Evolutionary conservation across 163 green algal species (phyloP).

Genomic region (Chlamydomonas reinhardtii): DNA sequence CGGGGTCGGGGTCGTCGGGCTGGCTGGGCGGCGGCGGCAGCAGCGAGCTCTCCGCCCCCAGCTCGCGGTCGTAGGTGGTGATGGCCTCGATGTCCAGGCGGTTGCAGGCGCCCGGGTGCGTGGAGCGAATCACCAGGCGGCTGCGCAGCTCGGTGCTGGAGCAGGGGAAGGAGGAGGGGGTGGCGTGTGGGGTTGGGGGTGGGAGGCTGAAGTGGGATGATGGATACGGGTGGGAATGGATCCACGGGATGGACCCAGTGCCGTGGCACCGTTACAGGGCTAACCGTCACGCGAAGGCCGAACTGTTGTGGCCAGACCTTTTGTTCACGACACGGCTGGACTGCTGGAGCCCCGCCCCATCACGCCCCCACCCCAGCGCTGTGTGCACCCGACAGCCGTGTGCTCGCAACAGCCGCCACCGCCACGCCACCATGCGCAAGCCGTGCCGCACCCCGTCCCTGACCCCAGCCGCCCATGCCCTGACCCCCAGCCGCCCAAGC

Average conservation of each 20-base stretch:
- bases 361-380: too few species aligned
- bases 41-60: background rate
- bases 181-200: background rate
- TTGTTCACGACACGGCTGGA: too few species aligned
- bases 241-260: background rate
- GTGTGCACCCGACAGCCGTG: too few species aligned
- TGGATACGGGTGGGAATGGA: too few species aligned
- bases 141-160: slow-evolving; percentile 77
- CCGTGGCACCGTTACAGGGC: too few species aligned
- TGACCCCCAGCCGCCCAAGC: background rate
- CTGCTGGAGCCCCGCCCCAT: too few species aligned
- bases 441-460: too few species aligned
- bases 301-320: too few species aligned
- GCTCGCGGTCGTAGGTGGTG: slow-evolving; percentile 34
- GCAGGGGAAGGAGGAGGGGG: slow-evolving; percentile 54
- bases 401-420: too few species aligned
- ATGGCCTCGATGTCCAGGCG: slow-evolving; percentile 80
- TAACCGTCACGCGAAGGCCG: too few species aligned
- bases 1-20: slow-evolving; percentile 47
- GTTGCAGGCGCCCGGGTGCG: slow-evolving; percentile 80
- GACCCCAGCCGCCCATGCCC: background rate
- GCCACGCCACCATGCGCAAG: too few species aligned
- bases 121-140: slow-evolving; percentile 77
- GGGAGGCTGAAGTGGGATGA: too few species aligned
- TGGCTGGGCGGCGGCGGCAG: background rate